phyloP scores from a whole-genome alignment of 352 stramenopile species.

The Pythium vanterpoolii region DNA sequence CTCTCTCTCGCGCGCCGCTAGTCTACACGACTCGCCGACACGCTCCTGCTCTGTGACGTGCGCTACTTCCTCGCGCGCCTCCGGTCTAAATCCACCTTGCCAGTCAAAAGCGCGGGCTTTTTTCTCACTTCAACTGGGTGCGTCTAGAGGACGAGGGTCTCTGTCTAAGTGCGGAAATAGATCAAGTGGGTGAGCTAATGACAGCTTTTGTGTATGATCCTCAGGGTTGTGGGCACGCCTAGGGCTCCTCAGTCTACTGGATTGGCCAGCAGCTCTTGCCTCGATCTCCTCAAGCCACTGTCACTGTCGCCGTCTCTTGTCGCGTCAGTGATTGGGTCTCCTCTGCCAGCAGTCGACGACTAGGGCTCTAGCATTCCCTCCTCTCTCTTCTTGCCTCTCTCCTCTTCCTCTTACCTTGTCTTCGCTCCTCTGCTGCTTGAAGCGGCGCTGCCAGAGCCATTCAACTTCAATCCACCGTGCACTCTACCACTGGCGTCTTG shows the following conservation, averaged over 20 bases:
- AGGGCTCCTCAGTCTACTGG: background rate
- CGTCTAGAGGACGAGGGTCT: slow-evolving; percentile 11
- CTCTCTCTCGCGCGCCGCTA: background rate
- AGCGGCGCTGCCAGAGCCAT: slow-evolving; percentile 53
- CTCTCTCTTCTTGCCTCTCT: background rate
- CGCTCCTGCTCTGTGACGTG: background rate
- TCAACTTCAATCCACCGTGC: slow-evolving; percentile 77
- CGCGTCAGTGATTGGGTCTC: background rate
- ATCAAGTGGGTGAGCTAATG: background rate
- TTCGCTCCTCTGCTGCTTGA: slow-evolving; percentile 45
- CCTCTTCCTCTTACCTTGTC: background rate
- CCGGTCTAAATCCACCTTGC: slow-evolving; percentile 3
- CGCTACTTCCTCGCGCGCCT: background rate
- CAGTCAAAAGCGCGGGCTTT: slow-evolving; percentile 25
- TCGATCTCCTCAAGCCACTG: background rate
- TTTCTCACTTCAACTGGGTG: slow-evolving; percentile 31
- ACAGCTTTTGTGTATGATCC: background rate
- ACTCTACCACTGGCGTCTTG: too few species aligned
- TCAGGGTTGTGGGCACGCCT: slow-evolving; percentile 10
- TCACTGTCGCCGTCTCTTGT: background rate
- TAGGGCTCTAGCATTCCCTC: background rate
- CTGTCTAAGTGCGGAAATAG: too few species aligned
- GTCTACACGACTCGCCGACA: background rate
- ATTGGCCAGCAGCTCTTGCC: background rate
- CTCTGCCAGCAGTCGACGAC: background rate